These are phyloP conservation scores for Alternaria conjuncta DNA, from an alignment of 2,329 filamentous ascomycete genomes.

Conservation along the genomic window DNA sequence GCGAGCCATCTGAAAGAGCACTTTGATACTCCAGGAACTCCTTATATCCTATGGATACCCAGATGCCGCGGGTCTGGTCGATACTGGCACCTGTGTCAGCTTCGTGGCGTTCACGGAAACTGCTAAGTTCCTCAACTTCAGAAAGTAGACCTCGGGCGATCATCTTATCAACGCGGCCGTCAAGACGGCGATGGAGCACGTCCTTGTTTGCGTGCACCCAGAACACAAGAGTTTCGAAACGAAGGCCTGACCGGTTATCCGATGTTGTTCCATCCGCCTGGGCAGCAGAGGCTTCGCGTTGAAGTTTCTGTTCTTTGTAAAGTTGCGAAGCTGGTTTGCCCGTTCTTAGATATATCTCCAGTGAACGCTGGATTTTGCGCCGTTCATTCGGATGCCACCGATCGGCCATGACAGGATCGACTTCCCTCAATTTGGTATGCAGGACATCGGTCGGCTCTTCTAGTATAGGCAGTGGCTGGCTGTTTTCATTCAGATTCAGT, in stretches of 20 bases:
- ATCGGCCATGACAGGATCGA: slow-evolving; percentile 88
- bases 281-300: slow-evolving; percentile 40
- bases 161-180: slow-evolving; percentile 85
- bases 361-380: slow-evolving; percentile 85
- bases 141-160: slow-evolving; percentile 67
- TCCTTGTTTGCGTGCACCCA: slow-evolving; percentile 81
- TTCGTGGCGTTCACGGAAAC: slow-evolving; percentile 54
- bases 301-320: slow-evolving; percentile 73
- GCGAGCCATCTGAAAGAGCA: slow-evolving; percentile 34
- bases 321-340: slow-evolving; percentile 83
- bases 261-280: neutral
- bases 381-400: slow-evolving; percentile 94
- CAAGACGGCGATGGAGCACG: slow-evolving; percentile 71
- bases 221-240: slow-evolving; percentile 72
- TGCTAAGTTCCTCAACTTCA: slow-evolving; percentile 64
- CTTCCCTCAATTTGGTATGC: slow-evolving; percentile 72
- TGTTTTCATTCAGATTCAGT: slow-evolving; percentile 34
- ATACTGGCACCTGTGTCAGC: slow-evolving; percentile 59
- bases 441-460: slow-evolving; percentile 74
- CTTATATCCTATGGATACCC: slow-evolving; percentile 96
- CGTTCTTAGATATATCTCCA: slow-evolving; percentile 88
- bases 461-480: slow-evolving; percentile 68
- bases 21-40: slow-evolving; percentile 78
- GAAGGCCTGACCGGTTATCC: slow-evolving; percentile 40
- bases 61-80: slow-evolving; percentile 84